Evolutionary conservation across 1,284 basidiomycete species (phyloP).

Genomic region (Meira miltonrushii): DNA sequence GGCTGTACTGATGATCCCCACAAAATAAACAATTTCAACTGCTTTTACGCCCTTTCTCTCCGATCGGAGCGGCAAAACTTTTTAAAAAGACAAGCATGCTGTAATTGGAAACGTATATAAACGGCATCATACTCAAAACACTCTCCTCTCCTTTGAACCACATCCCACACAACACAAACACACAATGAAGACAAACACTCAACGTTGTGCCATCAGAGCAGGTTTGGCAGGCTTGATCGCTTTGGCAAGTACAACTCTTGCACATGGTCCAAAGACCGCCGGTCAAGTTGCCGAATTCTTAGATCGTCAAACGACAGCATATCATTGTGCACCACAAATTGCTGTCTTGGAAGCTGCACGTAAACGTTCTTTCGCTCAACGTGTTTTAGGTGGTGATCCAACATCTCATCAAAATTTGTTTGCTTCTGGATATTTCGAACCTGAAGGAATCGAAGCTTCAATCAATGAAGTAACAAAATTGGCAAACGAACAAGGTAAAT

Average conservation of each 20-base stretch:
- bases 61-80: neutral
- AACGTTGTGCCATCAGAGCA: too few species aligned
- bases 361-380: slow-evolving; percentile 43
- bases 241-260: slow-evolving; percentile 16
- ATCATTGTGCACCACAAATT: slow-evolving; percentile 53
- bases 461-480: slow-evolving; percentile 11
- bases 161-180: too few species aligned
- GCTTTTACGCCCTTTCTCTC: neutral
- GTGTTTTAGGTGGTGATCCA: slow-evolving; percentile 41
- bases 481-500: slow-evolving; percentile 30
- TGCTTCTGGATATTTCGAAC: slow-evolving; percentile 49
- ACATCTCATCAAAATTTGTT: slow-evolving; percentile 50
- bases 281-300: slow-evolving; percentile 46
- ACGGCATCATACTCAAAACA: too few species aligned
- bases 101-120: neutral
- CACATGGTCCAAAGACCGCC: slow-evolving; percentile 46
- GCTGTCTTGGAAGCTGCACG: slow-evolving; percentile 50
- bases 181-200: too few species aligned
- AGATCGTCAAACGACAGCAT: slow-evolving; percentile 49
- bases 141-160: too few species aligned
- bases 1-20: too few species aligned
- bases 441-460: slow-evolving; percentile 25
- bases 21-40: too few species aligned
- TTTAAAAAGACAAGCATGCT: neutral
- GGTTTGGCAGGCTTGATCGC: neutral